phyloP scores from a whole-genome alignment of 1,139 yeast species.

The Saccharomycopsis hybrid region DNA sequence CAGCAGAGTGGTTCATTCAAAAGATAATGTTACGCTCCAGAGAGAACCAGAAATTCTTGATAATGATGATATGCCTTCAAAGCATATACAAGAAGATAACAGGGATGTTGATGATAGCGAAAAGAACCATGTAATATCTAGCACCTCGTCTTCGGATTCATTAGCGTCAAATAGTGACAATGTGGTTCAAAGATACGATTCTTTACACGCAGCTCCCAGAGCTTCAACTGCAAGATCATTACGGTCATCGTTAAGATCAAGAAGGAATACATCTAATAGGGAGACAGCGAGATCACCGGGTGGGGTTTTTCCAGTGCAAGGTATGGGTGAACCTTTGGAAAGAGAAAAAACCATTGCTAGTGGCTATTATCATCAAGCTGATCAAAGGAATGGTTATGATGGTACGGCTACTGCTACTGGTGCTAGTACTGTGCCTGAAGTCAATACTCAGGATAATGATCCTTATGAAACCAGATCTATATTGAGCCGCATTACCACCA shows the following conservation, averaged over 20 bases:
- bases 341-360: conserved; percentile 52
- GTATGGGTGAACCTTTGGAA: conserved; percentile 59
- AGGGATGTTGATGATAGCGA: no score
- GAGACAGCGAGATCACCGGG: conserved; percentile 48
- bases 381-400: no score
- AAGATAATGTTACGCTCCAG: no score
- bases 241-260: not conserved
- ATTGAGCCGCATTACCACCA: not conserved
- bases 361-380: no score
- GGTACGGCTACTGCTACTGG: no score
- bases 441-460: not conserved
- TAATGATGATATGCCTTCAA: not conserved
- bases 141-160: not conserved
- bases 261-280: no score
- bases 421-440: conserved; percentile 22
- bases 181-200: conserved; percentile 2
- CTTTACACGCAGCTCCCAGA: conserved; percentile 1
- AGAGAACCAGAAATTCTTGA: no score
- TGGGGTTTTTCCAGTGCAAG: conserved; percentile 72
- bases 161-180: conserved; percentile 2
- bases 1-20: conserved; percentile 71
- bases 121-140: no score
- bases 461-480: not conserved
- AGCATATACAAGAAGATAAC: no score
- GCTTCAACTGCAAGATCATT: not conserved